Evolutionary conservation across 805 yeast genomes (phyloP).

Genomic region (Candida glaebosa): DNA sequence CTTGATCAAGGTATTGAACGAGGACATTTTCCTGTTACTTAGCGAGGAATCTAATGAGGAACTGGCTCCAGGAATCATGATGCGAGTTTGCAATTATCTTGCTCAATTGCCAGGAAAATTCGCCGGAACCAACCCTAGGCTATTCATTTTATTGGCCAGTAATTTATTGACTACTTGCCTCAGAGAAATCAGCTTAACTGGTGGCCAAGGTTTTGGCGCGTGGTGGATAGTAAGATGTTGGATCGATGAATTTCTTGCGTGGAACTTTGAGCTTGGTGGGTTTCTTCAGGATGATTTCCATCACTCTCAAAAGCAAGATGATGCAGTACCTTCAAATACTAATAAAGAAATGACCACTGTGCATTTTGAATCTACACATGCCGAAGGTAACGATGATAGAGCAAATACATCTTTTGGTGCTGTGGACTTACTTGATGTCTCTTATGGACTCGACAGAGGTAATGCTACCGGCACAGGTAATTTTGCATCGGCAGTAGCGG

Average conservation of each 20-base stretch:
- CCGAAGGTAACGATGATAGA: slow-evolving; percentile 5
- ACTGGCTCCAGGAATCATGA: slow-evolving; percentile 3
- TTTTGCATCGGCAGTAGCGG: slow-evolving; percentile 6
- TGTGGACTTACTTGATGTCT: slow-evolving; percentile 11
- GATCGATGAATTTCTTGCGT: slow-evolving; percentile 68
- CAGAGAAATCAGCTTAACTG: slow-evolving; percentile 57
- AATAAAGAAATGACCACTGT: neutral
- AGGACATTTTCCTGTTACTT: slow-evolving; percentile 32
- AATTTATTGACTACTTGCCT: slow-evolving; percentile 56
- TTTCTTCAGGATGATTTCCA: slow-evolving; percentile 35
- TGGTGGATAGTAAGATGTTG: slow-evolving; percentile 80
- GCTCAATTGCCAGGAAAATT: slow-evolving; percentile 45
- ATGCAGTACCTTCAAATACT: neutral
- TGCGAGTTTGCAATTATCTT: slow-evolving; percentile 14
- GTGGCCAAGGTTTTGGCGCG: slow-evolving; percentile 59
- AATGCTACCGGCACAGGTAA: slow-evolving; percentile 1
- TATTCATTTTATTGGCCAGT: slow-evolving; percentile 51
- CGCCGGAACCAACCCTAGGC: slow-evolving; percentile 49
- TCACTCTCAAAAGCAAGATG: neutral
- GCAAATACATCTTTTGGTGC: slow-evolving; percentile 9
- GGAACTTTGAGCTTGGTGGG: slow-evolving; percentile 65
- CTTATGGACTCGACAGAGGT: slow-evolving; percentile 8
- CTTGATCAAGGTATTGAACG: slow-evolving; percentile 30
- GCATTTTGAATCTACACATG: slow-evolving; percentile 2
- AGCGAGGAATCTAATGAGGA: slow-evolving; percentile 3